Base-by-base conservation (phyloP, 176 grass and related monocot species). In the Saccharum spontaneum region DNA sequence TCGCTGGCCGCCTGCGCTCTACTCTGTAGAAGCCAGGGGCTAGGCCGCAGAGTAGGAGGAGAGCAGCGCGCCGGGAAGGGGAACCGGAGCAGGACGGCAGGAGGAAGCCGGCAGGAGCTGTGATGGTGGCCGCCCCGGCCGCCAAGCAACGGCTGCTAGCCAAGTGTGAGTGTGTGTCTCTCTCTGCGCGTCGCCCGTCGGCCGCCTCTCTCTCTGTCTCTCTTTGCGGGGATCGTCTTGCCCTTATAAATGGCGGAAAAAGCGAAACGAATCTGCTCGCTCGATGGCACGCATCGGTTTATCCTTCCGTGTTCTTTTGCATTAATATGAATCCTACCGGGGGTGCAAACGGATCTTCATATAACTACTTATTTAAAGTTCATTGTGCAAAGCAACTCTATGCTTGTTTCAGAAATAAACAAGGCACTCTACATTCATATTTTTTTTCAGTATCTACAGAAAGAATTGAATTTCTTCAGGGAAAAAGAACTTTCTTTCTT, bases 121-220 rank as follows among this genome's bases (percentile, higher is more conserved):
- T 28, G 28, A 28, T 28, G 28, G 28, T 28, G 28, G 28, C 28
- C 28, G 14, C 43, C 43, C 41, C 70, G 23, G 8, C 74, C 33
- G 63, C 38, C 76, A 44, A 80, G 71, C 78, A 77, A 77, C 50
- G 88, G 65, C 77, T 85, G 30, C 82, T 28, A 28, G 28, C 28
- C 28, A 28, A 28, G 28, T 28, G 1, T 28, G 28, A 28, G 28
- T 28, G 28, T 28, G 28, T 28, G 28, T 28, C 28, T 28, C 28
- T 28, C 28, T 28, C 28, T 28, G 28, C 28, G 28, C 28, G 28
- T 28, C 28, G 28, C 28, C 28, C 28, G 28, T 28, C 28, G 28
- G 28, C 1, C 28, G 28, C 28, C 28, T 28, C 28, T 28, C 28
- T 28, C 28, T 28, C 28, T 28, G 28, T 28, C 28, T 28, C 28